phyloP scores from a whole-genome alignment of 768 basidiomycete genomes.

The Rhizopogon vulgaris region DNA sequence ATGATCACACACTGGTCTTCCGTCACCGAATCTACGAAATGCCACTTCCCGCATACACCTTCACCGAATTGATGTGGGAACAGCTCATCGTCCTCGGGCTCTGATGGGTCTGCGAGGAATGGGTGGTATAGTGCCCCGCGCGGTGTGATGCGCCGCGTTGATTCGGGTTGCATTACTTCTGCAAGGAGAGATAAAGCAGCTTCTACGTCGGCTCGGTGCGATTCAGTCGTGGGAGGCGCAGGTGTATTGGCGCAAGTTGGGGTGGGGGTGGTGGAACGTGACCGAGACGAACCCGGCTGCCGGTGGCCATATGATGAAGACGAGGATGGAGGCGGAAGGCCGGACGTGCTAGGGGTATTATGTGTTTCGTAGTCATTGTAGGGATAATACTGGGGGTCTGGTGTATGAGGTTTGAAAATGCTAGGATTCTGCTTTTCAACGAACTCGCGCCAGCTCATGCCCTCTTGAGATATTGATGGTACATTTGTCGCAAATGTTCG shows the following conservation, averaged over 20 bases:
- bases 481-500: constrained; percentile 90
- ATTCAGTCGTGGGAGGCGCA: constrained; percentile 24
- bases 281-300: constrained; percentile 11
- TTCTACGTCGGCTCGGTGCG: constrained; percentile 51
- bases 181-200: constrained; percentile 72
- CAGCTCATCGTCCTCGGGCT: constrained; percentile 53
- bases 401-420: constrained; percentile 44
- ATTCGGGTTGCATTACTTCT: constrained; percentile 68
- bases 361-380: constrained; percentile 30
- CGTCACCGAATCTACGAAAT: constrained; percentile 55
- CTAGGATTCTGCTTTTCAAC: constrained; percentile 75
- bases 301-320: constrained; percentile 22
- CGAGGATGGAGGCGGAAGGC: constrained; percentile 26
- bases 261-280: constrained; percentile 17
- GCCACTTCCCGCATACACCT: constrained; percentile 59
- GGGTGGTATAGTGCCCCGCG: constrained; percentile 69
- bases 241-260: constrained; percentile 11
- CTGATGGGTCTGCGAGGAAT: constrained; percentile 55
- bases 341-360: constrained; percentile 10
- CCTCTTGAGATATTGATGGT: constrained; percentile 63
- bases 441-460: constrained; percentile 66
- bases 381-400: constrained; percentile 51
- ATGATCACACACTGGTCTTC: constrained; percentile 50
- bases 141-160: constrained; percentile 73
- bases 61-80: constrained; percentile 65